Base-by-base conservation (phyloP, 2,329 filamentous ascomycete species). In the Ascocoryne sarcoides region DNA sequence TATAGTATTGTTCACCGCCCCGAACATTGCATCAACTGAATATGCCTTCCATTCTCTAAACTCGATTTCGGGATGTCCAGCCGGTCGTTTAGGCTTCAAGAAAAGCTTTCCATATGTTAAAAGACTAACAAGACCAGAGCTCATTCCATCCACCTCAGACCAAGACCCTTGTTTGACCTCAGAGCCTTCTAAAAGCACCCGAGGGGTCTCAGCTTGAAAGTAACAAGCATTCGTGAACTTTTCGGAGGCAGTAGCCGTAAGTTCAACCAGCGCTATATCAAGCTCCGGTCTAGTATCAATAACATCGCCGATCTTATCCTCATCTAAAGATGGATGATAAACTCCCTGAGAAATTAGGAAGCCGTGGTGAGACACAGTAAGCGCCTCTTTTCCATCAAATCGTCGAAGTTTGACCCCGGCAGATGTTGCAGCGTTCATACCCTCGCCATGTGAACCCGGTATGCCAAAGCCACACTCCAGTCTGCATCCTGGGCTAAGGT, bases 61-160 rank as follows among this genome's bases (percentile, higher is more conserved):
- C 9, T 42, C 43, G 16, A 42, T 42, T 32, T 38, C 35, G 5
- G 43, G 35, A 37, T 44, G 42, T 40, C 42, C 42, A 45, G 43
- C 35, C 20, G 39, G 43, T 33, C 43, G 36, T 39, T 39, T 32
- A 39, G 43, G 39, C 39, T 42, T 45, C 8, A 39, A 36, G 36
- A 19, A 45, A 41, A 15, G 39, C 38, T 10, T 40, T 37, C 39
- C 40, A 37, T 40, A 46, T 26, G 43, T 30, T 26, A 46, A 37
- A 36, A 46, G 37, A 16, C 18, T 41, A 16, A 46, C 37, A 40
- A 46, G 44, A 39, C 44, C 44, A 4, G 44, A 46, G 34, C 44
- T 43, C 44, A 46, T 46, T 36, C 40, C 44, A 43, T 46, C 44
- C n/a, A 46, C 40, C 44, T 46, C 44, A 32, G 44, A 40, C 44